phyloP scores from a whole-genome alignment of 805 yeast genomes.

The Pichia phayaonensis region DNA sequence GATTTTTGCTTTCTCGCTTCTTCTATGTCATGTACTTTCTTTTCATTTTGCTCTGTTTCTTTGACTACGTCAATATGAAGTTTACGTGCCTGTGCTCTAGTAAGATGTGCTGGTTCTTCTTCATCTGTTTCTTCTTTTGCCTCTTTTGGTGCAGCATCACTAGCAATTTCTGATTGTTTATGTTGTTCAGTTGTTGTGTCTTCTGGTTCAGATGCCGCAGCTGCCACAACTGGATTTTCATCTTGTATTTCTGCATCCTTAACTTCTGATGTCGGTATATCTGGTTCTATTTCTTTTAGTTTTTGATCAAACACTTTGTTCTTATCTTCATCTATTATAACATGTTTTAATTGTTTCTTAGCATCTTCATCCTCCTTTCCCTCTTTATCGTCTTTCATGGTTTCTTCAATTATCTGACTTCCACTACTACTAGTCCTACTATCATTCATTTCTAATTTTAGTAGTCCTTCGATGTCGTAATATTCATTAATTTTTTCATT shows the following conservation, averaged over 20 bases:
- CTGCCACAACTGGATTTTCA: background rate
- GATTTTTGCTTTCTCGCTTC: slow-evolving; percentile 1
- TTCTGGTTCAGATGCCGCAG: background rate
- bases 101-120: slow-evolving; percentile 9
- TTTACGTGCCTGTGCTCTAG: slow-evolving; percentile 8
- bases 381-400: background rate
- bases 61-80: slow-evolving; percentile 7
- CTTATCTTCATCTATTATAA: slow-evolving; percentile 7
- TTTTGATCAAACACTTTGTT: slow-evolving; percentile 4
- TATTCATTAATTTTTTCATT: slow-evolving; percentile 16
- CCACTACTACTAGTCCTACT: background rate
- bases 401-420: background rate
- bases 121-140: background rate
- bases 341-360: slow-evolving; percentile 3
- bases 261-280: background rate
- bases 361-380: background rate
- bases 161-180: background rate
- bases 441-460: slow-evolving; percentile 16
- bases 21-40: slow-evolving; percentile 3
- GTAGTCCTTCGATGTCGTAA: slow-evolving; percentile 24
- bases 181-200: background rate
- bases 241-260: background rate
- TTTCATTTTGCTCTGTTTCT: slow-evolving; percentile 5
- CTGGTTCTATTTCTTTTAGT: background rate
- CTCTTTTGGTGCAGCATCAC: background rate